These are phyloP conservation scores for Scytalidium lignicola DNA, from an alignment of 2,329 filamentous ascomycete species.

Conservation along the genomic window DNA sequence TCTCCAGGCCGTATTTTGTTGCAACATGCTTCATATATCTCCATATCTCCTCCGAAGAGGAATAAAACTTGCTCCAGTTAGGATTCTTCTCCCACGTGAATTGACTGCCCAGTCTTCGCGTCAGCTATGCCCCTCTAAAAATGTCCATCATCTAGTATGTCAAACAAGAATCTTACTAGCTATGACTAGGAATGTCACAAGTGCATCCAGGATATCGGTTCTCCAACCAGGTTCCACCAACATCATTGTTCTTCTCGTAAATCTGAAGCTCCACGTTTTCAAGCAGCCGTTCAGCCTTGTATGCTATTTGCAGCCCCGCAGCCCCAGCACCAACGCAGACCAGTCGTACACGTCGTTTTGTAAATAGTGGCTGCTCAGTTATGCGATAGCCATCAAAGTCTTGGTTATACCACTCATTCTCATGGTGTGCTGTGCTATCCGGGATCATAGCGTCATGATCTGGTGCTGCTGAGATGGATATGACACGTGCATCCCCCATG, in stretches of 20 bases:
- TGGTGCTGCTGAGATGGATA: slow-evolving; percentile 8
- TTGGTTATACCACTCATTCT: slow-evolving; percentile 17
- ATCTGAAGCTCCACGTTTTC: slow-evolving; percentile 28
- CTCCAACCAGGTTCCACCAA: slow-evolving; percentile 52
- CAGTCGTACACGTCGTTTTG: slow-evolving; percentile 9
- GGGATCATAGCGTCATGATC: slow-evolving; percentile 8
- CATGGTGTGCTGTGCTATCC: slow-evolving; percentile 4
- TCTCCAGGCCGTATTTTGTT: slow-evolving; percentile 28
- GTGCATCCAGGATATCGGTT: slow-evolving; percentile 51
- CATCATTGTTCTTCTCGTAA: slow-evolving; percentile 44
- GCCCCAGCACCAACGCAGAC: slow-evolving; percentile 44
- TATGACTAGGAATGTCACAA: slow-evolving; percentile 52
- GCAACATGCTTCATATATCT: slow-evolving; percentile 30
- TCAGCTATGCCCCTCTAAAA: background rate
- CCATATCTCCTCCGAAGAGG: slow-evolving; percentile 22
- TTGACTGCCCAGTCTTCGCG: background rate
- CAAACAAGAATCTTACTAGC: slow-evolving; percentile 54
- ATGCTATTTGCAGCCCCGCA: slow-evolving; percentile 41
- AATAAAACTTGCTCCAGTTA: slow-evolving; percentile 27
- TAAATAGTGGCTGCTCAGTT: slow-evolving; percentile 10
- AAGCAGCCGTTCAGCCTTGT: slow-evolving; percentile 36
- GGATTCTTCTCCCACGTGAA: slow-evolving; percentile 14
- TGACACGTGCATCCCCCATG: slow-evolving; percentile 6
- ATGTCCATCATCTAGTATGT: background rate
- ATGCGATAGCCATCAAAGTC: slow-evolving; percentile 15